Evolutionary conservation across 148 eudicot genomes (phyloP).

Genomic region (Polygonum maritimum): DNA sequence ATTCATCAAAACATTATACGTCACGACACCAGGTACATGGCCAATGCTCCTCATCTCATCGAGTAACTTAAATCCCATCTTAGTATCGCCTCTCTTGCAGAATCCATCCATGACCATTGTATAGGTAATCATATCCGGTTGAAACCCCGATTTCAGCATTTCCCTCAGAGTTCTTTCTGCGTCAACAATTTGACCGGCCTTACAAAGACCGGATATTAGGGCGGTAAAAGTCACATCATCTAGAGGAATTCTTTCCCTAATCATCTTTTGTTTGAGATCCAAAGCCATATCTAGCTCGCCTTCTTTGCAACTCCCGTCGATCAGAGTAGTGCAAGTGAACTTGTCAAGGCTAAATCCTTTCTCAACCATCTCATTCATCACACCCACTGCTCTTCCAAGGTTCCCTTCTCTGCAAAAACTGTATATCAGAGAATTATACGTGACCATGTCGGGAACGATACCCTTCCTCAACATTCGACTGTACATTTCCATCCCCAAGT

Average conservation of each 20-base stretch:
- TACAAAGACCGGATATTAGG: conserved; percentile 62
- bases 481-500: conserved; percentile 40
- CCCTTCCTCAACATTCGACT: conserved; percentile 45
- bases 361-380: conserved; percentile 38
- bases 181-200: conserved; percentile 34
- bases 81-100: conserved; percentile 61
- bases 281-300: conserved; percentile 55
- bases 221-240: conserved; percentile 72
- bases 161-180: conserved; percentile 57
- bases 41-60: conserved; percentile 58
- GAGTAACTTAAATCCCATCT: conserved; percentile 55
- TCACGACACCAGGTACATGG: conserved; percentile 35
- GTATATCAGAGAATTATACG: conserved; percentile 51
- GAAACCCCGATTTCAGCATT: conserved; percentile 44
- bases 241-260: conserved; percentile 30
- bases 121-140: conserved; percentile 48
- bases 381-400: conserved; percentile 28
- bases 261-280: conserved; percentile 38
- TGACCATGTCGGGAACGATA: conserved; percentile 48
- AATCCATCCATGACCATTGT: conserved; percentile 64
- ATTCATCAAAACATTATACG: conserved; percentile 73
- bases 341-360: conserved; percentile 59
- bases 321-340: conserved; percentile 62
- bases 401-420: conserved; percentile 58
- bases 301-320: conserved; percentile 68